phyloP scores from a whole-genome alignment of 139 green algal species.

The Eudorina sp. region DNA sequence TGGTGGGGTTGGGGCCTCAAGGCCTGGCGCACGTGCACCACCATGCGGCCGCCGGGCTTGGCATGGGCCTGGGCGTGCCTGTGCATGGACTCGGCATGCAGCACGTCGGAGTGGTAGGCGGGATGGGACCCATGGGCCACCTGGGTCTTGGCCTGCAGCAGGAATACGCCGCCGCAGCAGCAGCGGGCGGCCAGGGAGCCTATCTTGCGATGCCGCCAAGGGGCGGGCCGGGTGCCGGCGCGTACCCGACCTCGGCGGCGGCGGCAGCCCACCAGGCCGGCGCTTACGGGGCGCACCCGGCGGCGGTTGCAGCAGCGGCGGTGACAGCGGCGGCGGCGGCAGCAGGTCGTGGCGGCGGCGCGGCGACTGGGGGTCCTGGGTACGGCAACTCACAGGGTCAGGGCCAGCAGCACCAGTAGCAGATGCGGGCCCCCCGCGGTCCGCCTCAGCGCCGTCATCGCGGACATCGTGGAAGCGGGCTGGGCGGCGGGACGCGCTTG shows the following conservation, averaged over 20 bases:
- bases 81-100: background rate
- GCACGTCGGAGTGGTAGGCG: background rate
- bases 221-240: background rate
- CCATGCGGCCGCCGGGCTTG: background rate
- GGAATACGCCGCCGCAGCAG: too few relatives aligned
- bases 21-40: background rate
- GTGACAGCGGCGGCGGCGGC: background rate
- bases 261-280: background rate
- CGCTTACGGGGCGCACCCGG: background rate
- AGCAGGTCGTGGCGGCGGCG: background rate
- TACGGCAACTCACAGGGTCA: background rate
- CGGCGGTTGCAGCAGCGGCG: background rate
- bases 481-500: too few relatives aligned
- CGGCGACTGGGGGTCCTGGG: too few relatives aligned
- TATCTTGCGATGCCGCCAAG: conserved; percentile 1
- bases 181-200: background rate
- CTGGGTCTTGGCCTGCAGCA: background rate
- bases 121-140: background rate
- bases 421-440: too few relatives aligned
- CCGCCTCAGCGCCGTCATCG: too few relatives aligned
- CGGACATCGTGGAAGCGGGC: too few relatives aligned
- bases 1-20: background rate
- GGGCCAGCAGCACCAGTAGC: background rate
- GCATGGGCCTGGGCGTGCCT: background rate
- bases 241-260: background rate